Percentiles rank a stretch among this genome's conserved stretches.
phyloP scores from a whole-genome alignment of 768 basidiomycete species.

The Termitomyces sp. region DNA sequence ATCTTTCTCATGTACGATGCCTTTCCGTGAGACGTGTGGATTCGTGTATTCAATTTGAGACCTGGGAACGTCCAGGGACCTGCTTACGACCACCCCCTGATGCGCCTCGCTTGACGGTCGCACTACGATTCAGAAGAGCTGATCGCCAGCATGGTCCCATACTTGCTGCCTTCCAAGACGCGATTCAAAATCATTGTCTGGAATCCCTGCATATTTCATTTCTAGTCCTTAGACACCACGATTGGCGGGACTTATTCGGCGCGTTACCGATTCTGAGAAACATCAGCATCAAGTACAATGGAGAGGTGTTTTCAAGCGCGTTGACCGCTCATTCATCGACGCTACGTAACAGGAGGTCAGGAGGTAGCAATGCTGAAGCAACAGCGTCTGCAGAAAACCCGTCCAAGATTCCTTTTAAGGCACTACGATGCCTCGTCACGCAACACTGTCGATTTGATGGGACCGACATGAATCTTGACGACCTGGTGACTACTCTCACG shows the following conservation, averaged over 20 bases:
- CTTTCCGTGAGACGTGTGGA: neutral
- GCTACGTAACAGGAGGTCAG: neutral
- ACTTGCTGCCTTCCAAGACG: neutral
- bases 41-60: neutral
- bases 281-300: neutral
- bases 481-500: neutral
- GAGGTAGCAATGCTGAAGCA: neutral
- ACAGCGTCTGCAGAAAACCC: neutral
- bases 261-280: neutral
- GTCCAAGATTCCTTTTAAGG: neutral
- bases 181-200: neutral
- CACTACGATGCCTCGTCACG: neutral
- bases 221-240: neutral
- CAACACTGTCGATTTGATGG: neutral
- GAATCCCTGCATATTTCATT: neutral
- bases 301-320: neutral
- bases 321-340: neutral
- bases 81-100: neutral
- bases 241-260: neutral
- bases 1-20: neutral
- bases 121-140: neutral
- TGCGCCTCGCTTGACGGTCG: neutral
- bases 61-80: neutral
- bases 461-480: neutral
- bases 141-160: neutral